Percentiles rank a stretch among this genome's conserved stretches.
These are phyloP conservation scores for Cubamyces lactineus DNA, from an alignment of 768 basidiomycete species.

Conservation along the genomic window DNA sequence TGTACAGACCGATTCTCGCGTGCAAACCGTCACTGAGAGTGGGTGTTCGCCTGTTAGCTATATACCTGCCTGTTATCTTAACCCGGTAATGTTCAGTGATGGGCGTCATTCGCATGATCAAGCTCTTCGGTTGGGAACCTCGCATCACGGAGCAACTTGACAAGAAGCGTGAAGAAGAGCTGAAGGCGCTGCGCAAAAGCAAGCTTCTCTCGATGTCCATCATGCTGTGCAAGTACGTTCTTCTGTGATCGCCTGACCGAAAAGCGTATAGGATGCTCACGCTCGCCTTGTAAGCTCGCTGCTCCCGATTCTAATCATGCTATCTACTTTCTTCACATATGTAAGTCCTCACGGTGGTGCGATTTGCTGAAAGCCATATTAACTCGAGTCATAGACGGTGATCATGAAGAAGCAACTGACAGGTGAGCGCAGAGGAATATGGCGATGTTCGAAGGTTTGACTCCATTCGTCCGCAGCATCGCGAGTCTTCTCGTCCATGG, in stretches of 20 bases:
- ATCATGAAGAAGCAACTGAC: slow-evolving; percentile 43
- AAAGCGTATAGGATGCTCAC: neutral
- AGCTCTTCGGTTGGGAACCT: slow-evolving; percentile 48
- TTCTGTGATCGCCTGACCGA: neutral
- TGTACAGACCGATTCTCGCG: slow-evolving; percentile 48
- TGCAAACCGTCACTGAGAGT: slow-evolving; percentile 50
- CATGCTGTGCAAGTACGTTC: slow-evolving; percentile 45
- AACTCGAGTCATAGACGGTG: slow-evolving; percentile 32
- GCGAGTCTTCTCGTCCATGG: slow-evolving; percentile 23
- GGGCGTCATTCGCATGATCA: slow-evolving; percentile 47
- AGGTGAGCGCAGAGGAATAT: slow-evolving; percentile 17
- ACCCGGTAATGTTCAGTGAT: slow-evolving; percentile 43
- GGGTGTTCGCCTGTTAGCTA: neutral
- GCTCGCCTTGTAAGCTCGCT: slow-evolving; percentile 43
- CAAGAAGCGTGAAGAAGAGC: slow-evolving; percentile 62
- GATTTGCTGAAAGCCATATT: neutral
- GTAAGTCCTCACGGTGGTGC: slow-evolving; percentile 36
- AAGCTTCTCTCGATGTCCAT: slow-evolving; percentile 54
- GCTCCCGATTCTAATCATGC: slow-evolving; percentile 66
- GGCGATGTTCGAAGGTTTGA: neutral
- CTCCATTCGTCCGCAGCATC: slow-evolving; percentile 11
- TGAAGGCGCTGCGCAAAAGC: slow-evolving; percentile 54
- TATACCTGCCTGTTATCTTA: neutral
- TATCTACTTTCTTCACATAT: slow-evolving; percentile 63
- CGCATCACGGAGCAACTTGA: slow-evolving; percentile 55